Evolutionary conservation across 305 asterid genomes (phyloP), one percentile per base, ranked within the genome.

Genomic region (Rubia balearica): DNA sequence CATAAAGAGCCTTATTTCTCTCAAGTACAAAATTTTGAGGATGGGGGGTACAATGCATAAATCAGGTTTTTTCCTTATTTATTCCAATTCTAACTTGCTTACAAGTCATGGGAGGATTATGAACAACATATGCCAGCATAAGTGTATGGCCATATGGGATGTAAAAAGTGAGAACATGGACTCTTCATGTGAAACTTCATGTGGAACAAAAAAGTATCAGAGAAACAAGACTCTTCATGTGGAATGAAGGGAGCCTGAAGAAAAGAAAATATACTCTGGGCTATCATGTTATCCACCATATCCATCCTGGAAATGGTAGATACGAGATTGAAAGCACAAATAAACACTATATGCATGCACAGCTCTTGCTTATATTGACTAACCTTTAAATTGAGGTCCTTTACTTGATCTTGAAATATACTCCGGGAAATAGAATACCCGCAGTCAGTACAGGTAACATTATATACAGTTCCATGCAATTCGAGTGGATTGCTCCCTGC

Each of bases 401-500:
- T 94, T 79, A 94, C 96, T 80, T 85, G 88, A 78, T 89, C 98
- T 81, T 91, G 98, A 81, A 94, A 94, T 66, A 81, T 79, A 73
- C 81, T 79, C 81, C 99, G 88, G 68, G 95, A 77, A 74, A 91
- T 38, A 75, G 99, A 85, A 84, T 81, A 88, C 42, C 89, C 93
- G 78, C 99, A 94, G 41, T 83, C 84, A n/a, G 88, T 88, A 81
- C 99, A 94, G 77, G 83, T 76, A 78, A 94, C 99, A 77, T 75
- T 75, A 64, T 94, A 88, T n/a, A 94, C 99, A 42, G 98, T 91
- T 73, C 99, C 99, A 64, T 91, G 99, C 82, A 94, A 83, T 81
- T 94, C 99, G 45, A 94, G 90, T 68, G 99, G 99, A 75, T 86
- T 91, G 84, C 98, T 91, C 53, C 99, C 99, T 73, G 97, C 96